Conservation (phyloP, 23 red algal species). For the Gracilaria caudata region DNA sequence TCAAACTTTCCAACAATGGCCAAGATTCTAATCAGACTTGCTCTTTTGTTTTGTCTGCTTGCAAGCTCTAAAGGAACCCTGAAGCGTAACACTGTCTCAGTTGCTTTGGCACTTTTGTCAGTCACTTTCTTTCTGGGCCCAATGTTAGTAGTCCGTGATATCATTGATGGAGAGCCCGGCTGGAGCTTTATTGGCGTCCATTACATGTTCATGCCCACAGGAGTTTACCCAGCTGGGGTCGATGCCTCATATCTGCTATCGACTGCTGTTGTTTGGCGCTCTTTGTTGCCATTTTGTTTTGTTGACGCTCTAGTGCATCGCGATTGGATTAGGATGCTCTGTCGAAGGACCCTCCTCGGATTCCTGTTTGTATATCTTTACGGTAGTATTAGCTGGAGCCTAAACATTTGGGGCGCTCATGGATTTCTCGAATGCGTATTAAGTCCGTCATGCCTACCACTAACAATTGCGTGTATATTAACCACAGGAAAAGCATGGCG, state of each 20-base stretch:
- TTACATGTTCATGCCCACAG: slow-evolving; percentile 39
- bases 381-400: slow-evolving; percentile 23
- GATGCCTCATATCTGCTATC: slow-evolving; percentile 44
- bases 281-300: slow-evolving; percentile 40
- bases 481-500: slow-evolving; percentile 1
- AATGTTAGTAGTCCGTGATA: not conserved
- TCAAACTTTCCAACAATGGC: slow-evolving; percentile 37
- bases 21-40: not conserved
- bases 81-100: not conserved
- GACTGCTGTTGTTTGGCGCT: slow-evolving; percentile 28
- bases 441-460: slow-evolving; percentile 52
- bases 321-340: not conserved
- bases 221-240: slow-evolving; percentile 22
- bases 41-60: slow-evolving; percentile 1
- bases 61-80: not conserved
- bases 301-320: slow-evolving; percentile 19
- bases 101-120: slow-evolving; percentile 7
- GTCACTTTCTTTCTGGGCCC: slow-evolving; percentile 2
- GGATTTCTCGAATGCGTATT: slow-evolving; percentile 29
- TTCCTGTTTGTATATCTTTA: slow-evolving; percentile 13
- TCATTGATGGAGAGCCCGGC: slow-evolving; percentile 33
- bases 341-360: slow-evolving; percentile 2
- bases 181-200: slow-evolving; percentile 37
- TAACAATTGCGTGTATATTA: slow-evolving; percentile 30
- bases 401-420: slow-evolving; percentile 53